Evolutionary conservation across 192 early-diverging fungal genomes (phyloP).

Genomic region (Cetraspora pellucida): DNA sequence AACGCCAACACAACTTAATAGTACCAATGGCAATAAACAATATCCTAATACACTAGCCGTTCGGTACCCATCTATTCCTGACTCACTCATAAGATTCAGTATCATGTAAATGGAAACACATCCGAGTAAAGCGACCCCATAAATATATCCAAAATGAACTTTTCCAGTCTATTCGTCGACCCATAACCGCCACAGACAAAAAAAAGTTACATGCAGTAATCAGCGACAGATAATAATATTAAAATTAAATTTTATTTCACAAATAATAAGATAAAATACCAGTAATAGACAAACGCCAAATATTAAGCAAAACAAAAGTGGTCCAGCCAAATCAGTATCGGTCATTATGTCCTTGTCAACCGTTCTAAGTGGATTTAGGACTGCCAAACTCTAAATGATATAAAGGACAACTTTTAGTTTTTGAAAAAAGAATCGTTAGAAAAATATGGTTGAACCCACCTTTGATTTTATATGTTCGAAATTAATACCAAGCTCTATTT

Average conservation of each 20-base stretch:
- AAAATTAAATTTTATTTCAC: not conserved
- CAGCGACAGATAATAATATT: not conserved
- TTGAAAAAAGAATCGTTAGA: not conserved
- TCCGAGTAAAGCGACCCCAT: conserved; percentile 90
- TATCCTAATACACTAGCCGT: conserved; percentile 97
- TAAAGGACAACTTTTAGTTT: not conserved
- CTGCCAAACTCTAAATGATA: conserved; percentile 65
- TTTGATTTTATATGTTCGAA: conserved; percentile 90
- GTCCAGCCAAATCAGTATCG: conserved; percentile 95
- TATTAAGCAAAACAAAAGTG: conserved; percentile 86
- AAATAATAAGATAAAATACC: conserved; percentile 40
- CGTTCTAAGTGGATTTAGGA: conserved; percentile 80
- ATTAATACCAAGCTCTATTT: conserved; percentile 88
- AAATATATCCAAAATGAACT: conserved; percentile 96
- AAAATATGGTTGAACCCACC: conserved; percentile 38
- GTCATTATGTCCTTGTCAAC: conserved; percentile 87
- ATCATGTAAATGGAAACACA: conserved; percentile 83
- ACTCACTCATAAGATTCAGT: conserved; percentile 91
- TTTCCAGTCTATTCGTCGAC: conserved; percentile 71
- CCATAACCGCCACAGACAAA: not conserved
- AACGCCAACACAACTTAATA: conserved; percentile 78
- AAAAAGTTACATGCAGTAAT: not conserved
- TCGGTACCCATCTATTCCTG: conserved; percentile 81
- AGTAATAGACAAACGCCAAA: conserved; percentile 90
- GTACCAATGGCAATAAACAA: conserved; percentile 93